These are phyloP conservation scores for Penicillium sp. DNA, from an alignment of 2,329 filamentous ascomycete genomes.

Conservation along the genomic window DNA sequence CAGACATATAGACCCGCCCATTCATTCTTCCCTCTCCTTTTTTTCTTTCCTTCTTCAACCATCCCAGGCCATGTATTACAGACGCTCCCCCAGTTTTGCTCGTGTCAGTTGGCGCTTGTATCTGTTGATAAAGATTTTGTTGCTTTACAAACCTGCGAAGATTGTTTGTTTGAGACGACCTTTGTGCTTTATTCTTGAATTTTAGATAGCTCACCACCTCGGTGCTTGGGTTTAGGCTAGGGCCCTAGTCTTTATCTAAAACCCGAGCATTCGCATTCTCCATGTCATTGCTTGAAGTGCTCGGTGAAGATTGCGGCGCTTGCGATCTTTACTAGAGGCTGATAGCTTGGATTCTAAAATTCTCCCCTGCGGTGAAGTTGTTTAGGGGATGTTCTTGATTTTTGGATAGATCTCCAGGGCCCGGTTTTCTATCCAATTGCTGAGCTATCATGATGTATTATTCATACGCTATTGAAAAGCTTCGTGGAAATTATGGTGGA, in stretches of 20 bases:
- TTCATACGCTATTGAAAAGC: neutral
- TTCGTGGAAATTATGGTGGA: neutral
- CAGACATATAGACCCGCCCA: neutral
- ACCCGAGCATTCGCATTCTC: neutral
- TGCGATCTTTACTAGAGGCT: neutral
- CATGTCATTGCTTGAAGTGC: neutral
- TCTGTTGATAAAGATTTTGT: neutral
- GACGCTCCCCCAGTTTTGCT: neutral
- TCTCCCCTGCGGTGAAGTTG: neutral
- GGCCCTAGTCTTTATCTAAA: constrained; percentile 2
- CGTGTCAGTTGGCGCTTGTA: neutral
- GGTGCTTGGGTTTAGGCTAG: neutral
- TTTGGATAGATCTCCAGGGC: neutral
- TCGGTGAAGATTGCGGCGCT: neutral
- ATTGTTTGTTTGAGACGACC: neutral
- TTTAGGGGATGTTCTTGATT: neutral
- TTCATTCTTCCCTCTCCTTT: neutral
- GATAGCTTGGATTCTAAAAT: neutral
- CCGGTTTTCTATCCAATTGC: neutral
- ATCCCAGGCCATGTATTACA: constrained; percentile 2
- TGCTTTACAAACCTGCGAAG: neutral
- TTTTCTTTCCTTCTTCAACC: constrained; percentile 1
- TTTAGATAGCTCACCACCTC: neutral
- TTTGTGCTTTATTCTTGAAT: neutral
- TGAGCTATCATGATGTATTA: neutral